phyloP scores from a whole-genome alignment of 108 stramenopile genomes.

The Chaetoceros muelleri region DNA sequence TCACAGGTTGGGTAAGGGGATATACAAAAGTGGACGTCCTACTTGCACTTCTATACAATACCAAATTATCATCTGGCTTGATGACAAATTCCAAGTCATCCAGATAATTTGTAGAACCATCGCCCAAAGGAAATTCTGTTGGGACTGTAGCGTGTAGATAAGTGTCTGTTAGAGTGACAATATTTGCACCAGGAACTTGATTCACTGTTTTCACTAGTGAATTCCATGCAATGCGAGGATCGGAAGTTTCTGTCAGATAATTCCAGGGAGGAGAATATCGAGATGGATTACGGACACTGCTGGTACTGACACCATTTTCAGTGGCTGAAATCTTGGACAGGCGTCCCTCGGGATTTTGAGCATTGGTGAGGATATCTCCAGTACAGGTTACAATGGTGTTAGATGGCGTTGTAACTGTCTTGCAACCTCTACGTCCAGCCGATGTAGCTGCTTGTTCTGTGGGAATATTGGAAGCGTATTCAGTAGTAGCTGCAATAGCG shows the following conservation, averaged over 20 bases:
- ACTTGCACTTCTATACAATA: slow-evolving; percentile 76
- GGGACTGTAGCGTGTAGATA: slow-evolving; percentile 71
- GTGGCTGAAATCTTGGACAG: slow-evolving; percentile 64
- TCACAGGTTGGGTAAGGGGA: slow-evolving; percentile 85
- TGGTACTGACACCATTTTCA: slow-evolving; percentile 69
- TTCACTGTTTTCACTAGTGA: slow-evolving; percentile 48
- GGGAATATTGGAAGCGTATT: slow-evolving; percentile 21
- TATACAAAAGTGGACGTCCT: slow-evolving; percentile 82
- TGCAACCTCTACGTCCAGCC: slow-evolving; percentile 66
- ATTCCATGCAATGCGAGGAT: slow-evolving; percentile 54
- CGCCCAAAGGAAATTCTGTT: slow-evolving; percentile 42
- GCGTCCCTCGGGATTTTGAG: slow-evolving; percentile 36
- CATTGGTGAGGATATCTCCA: slow-evolving; percentile 32
- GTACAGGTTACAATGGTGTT: slow-evolving; percentile 59
- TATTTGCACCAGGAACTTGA: slow-evolving; percentile 34
- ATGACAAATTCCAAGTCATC: slow-evolving; percentile 89
- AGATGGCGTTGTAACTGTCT: slow-evolving; percentile 55
- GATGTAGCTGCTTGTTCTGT: slow-evolving; percentile 53
- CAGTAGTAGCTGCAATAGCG: neutral
- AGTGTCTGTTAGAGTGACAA: slow-evolving; percentile 61
- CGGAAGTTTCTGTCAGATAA: slow-evolving; percentile 65
- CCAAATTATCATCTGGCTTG: slow-evolving; percentile 74
- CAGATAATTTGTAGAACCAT: slow-evolving; percentile 17
- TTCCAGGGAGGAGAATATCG: slow-evolving; percentile 75
- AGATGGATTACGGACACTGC: slow-evolving; percentile 64